Percentiles rank a stretch among this genome's conserved stretches.
Evolutionary conservation across 2,329 filamentous ascomycete species (phyloP).

Genomic region (Xylaria sp.): DNA sequence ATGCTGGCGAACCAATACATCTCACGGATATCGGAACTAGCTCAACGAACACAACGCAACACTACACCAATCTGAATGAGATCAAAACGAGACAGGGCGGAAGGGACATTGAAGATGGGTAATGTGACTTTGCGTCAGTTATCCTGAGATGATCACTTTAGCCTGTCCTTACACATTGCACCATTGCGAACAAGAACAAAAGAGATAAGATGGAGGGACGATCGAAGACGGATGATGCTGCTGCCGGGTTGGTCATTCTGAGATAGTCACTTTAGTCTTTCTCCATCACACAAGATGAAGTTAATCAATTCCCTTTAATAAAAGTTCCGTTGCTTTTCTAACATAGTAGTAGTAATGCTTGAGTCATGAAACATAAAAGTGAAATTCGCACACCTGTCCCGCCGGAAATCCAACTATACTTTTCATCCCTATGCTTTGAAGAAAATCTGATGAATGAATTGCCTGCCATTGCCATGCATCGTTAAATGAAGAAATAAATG

Average conservation of each 20-base stretch:
- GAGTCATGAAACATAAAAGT: slow-evolving; percentile 3
- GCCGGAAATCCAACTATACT: not conserved
- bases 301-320: not conserved
- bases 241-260: slow-evolving; percentile 14
- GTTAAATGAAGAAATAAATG: not conserved
- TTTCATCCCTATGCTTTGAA: not conserved
- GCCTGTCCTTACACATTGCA: not conserved
- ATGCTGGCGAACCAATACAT: not conserved
- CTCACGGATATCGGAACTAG: not conserved
- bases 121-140: slow-evolving; percentile 5
- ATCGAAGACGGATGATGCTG: not conserved
- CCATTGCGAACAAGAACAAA: too few relatives aligned
- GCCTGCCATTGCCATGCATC: slow-evolving; percentile 14
- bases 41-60: not conserved
- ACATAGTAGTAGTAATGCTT: not conserved
- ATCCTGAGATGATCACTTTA: slow-evolving; percentile 16
- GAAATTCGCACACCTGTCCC: slow-evolving; percentile 14
- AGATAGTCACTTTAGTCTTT: slow-evolving; percentile 11
- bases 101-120: slow-evolving; percentile 6
- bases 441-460: not conserved
- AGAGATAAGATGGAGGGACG: too few relatives aligned
- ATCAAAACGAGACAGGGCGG: not conserved
- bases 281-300: not conserved
- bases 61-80: not conserved
- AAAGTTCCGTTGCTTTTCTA: not conserved